phyloP scores from a whole-genome alignment of 2,329 filamentous ascomycete species.

The Beauveria australis region DNA sequence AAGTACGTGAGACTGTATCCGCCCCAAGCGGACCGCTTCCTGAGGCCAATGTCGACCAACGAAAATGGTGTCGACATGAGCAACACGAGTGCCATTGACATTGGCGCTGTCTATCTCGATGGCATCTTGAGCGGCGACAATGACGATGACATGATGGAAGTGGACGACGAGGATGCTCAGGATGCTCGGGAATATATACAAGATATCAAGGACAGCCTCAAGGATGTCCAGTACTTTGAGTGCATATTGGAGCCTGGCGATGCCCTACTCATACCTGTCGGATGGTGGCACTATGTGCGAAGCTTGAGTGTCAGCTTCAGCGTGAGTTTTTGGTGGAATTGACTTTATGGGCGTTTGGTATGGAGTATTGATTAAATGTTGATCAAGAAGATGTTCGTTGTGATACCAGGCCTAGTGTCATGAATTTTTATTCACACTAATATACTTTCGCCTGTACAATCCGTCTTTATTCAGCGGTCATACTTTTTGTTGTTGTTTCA shows the following conservation, averaged over 20 bases:
- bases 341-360: conserved; percentile 7
- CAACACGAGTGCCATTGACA: conserved; percentile 76
- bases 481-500: background rate
- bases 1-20: conserved; percentile 91
- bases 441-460: too few relatives aligned
- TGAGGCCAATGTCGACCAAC: conserved; percentile 50
- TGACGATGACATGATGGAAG: conserved; percentile 18
- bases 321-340: conserved; percentile 95
- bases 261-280: conserved; percentile 78
- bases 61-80: conserved; percentile 79
- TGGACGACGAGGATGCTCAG: conserved; percentile 17
- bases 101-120: conserved; percentile 52
- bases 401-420: background rate
- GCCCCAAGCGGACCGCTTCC: conserved; percentile 47
- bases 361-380: background rate
- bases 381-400: background rate
- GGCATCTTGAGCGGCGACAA: conserved; percentile 40
- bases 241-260: conserved; percentile 75
- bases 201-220: conserved; percentile 40
- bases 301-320: conserved; percentile 83
- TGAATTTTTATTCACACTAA: background rate
- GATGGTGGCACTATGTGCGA: conserved; percentile 97
- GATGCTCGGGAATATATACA: conserved; percentile 18
- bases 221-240: conserved; percentile 52
- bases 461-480: background rate